Conservation (phyloP, 768 basidiomycete species). For the Dioszegia crocea region DNA sequence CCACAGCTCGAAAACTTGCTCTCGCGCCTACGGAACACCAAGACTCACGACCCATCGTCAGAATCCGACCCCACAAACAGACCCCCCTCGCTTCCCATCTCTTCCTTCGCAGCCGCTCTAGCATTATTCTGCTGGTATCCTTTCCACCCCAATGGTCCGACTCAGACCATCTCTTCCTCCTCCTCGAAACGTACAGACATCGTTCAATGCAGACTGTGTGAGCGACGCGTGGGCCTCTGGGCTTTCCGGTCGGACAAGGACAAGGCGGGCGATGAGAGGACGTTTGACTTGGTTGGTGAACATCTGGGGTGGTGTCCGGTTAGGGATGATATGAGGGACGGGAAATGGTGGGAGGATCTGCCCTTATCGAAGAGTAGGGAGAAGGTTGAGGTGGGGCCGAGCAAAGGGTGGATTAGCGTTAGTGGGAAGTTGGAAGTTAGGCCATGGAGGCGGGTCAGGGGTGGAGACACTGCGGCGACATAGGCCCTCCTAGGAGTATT, state of each 20-base stretch:
- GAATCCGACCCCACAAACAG: neutral
- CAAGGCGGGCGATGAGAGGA: neutral
- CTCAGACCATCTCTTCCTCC: neutral
- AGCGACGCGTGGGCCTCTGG: constrained; percentile 35
- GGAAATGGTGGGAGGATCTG: constrained; percentile 22
- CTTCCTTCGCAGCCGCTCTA: constrained; percentile 8
- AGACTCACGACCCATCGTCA: neutral
- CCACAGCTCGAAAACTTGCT: neutral
- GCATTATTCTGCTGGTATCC: constrained; percentile 40
- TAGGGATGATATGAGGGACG: neutral
- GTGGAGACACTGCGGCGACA: neutral
- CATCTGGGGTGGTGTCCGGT: constrained; percentile 41
- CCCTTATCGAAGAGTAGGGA: constrained; percentile 14
- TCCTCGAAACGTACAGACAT: constrained; percentile 20
- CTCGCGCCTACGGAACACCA: neutral
- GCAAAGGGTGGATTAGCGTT: constrained; percentile 16
- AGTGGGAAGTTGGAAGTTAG: constrained; percentile 31
- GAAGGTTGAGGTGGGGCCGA: neutral
- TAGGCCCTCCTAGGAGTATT: neutral
- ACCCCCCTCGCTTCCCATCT: neutral
- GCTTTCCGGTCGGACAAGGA: neutral
- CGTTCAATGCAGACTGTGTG: constrained; percentile 32
- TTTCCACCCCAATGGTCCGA: constrained; percentile 21
- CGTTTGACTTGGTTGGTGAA: constrained; percentile 30
- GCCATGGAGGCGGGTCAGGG: constrained; percentile 16